Base-by-base conservation (phyloP, 805 yeast species). In the Diddensiella santjacobensis region DNA sequence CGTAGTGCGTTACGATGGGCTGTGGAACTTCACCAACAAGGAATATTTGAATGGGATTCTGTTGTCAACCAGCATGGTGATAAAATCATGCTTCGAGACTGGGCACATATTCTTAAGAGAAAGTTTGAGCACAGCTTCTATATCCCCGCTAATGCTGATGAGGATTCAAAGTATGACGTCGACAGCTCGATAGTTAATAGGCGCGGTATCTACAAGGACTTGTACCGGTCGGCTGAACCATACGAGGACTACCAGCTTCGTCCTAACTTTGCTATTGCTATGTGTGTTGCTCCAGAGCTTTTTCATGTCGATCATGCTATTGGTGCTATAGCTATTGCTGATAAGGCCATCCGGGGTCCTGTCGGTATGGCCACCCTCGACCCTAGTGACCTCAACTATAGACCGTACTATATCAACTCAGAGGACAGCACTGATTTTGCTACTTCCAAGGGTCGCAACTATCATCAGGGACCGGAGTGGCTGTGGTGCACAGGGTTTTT, bases 401-500 rank as follows among this genome's bases (percentile, higher is more conserved):
- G 95, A 54, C 99, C 99, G 1, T 79, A 87, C 68, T 91, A 91
- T 66, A 72, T 72, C 60, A 93, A 91, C 64, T 70, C 88, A 42
- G 84, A 78, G 36, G 98, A 91, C 60, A 79, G 78, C 45, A 79
- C 75, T 3, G 96, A 91, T 65, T 93, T 89, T 74, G 88, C 95
- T 0, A 89, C 97, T 0, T 75, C 97, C 1, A 88, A 89, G 67
- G 99, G 99, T 24, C 78, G 98, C 59, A 93, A 93, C 68, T 91
- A 91, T 65, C 99, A 91, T 66, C 98, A 91, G 69, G 99, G 99
- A 1, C 99, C 99, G 2, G 99, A 93, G 64, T 91, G 99, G 99
- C 85, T 87, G 29, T 91, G 97, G 97, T 78, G 81, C 50, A 74
- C 76, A 22, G 99, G 99, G 2, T 89, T 80, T 65, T 91, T 88